Conservation (phyloP, 2,329 filamentous ascomycete species). For the Paracoccidioides lutzii region DNA sequence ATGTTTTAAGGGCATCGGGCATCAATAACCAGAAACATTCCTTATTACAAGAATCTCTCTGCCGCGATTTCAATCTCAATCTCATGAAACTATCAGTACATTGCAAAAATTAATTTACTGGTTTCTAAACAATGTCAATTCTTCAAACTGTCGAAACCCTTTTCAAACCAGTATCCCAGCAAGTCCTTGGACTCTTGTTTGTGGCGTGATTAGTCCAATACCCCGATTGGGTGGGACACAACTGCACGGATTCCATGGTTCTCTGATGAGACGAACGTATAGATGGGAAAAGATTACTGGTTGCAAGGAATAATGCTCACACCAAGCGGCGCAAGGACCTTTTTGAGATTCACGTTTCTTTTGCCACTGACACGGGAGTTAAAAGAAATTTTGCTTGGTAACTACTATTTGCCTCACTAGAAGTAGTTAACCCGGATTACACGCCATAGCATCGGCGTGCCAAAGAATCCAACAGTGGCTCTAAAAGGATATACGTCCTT, state of each 20-base stretch:
- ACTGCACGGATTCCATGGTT: not conserved
- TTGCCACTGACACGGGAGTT: not conserved
- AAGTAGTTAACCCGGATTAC: not conserved
- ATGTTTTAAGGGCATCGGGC: too few relatives aligned
- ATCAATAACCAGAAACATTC: not conserved
- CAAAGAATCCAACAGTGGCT: not conserved
- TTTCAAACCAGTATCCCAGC: not conserved
- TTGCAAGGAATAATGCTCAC: not conserved
- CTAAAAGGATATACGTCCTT: not conserved
- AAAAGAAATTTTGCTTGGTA: not conserved
- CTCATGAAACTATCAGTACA: not conserved
- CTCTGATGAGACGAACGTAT: not conserved
- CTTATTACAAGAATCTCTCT: not conserved
- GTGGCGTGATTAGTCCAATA: not conserved
- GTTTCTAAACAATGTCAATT: not conserved
- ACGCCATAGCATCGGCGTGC: not conserved
- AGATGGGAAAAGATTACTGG: not conserved
- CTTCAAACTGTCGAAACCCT: not conserved
- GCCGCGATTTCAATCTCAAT: not conserved
- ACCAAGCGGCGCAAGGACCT: not conserved
- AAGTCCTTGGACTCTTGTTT: not conserved
- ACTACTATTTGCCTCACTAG: not conserved
- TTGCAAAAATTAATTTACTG: not conserved
- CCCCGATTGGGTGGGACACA: not conserved
- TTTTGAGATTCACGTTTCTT: not conserved